Percentiles rank a stretch among this genome's conserved stretches.
phyloP scores from a whole-genome alignment of 345 rosid genomes.

The Brassica rapa region DNA sequence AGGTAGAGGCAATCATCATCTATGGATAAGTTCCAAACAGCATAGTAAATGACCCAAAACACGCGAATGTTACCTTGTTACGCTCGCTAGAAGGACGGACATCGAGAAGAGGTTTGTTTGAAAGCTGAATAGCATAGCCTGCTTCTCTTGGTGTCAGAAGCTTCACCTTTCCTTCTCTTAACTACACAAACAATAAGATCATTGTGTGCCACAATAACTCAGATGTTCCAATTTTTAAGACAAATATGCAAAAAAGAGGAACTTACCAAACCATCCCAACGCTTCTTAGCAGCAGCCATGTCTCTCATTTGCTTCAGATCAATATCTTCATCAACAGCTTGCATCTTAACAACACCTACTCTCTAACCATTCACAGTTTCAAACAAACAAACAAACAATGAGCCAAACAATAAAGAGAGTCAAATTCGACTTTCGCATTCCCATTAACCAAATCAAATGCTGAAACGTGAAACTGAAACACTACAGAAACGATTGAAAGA shows the following conservation, averaged over 20 bases:
- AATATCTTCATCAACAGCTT: conserved; percentile 67
- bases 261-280: conserved; percentile 89
- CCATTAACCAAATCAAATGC: conserved; percentile 6
- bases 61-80: conserved; percentile 53
- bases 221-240: background rate
- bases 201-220: background rate
- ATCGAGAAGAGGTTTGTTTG: conserved; percentile 76
- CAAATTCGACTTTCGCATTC: background rate
- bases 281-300: conserved; percentile 89
- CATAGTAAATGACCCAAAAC: background rate
- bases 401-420: background rate
- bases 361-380: conserved; percentile 33
- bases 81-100: conserved; percentile 79
- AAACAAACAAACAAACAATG: conserved; percentile 9
- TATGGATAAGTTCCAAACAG: background rate
- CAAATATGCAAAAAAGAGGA: background rate
- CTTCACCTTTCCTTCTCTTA: conserved; percentile 87
- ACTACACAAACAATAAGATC: conserved; percentile 40
- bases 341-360: conserved; percentile 51
- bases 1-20: background rate
- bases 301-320: conserved; percentile 89
- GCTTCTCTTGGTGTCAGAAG: conserved; percentile 83
- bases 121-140: conserved; percentile 86
- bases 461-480: background rate
- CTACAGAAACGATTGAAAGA: background rate